phyloP scores from a whole-genome alignment of 768 basidiomycete species.

The Xerocomellus chrysenteron region DNA sequence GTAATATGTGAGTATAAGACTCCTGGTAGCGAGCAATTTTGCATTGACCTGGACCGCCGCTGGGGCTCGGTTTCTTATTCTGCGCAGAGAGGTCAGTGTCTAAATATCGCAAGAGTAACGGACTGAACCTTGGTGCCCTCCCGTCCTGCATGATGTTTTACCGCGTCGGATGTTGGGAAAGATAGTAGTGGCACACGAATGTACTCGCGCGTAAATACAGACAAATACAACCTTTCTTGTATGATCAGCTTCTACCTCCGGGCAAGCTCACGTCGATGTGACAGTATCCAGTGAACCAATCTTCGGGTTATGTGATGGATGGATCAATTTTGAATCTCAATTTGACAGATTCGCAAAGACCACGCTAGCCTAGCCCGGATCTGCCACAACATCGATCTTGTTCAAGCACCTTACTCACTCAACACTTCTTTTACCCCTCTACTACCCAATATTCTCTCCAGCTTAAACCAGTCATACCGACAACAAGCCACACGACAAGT shows the following conservation, averaged over 20 bases:
- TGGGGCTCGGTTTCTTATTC: conserved; percentile 95
- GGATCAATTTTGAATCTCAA: no score
- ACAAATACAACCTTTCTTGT: conserved; percentile 10
- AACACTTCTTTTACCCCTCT: conserved; percentile 21
- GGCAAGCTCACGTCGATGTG: no score
- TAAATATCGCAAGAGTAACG: conserved; percentile 1
- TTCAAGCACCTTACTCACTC: not conserved
- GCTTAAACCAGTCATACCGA: conserved; percentile 82
- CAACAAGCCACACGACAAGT: conserved; percentile 78
- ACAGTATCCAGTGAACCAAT: not conserved
- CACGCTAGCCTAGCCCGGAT: not conserved
- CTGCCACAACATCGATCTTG: not conserved
- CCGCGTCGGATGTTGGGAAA: not conserved
- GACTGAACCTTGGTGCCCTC: conserved; percentile 66
- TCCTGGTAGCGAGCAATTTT: not conserved
- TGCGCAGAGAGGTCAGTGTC: conserved; percentile 28
- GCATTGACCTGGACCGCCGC: conserved; percentile 82
- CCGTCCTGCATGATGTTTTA: conserved; percentile 67
- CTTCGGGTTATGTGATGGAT: not conserved
- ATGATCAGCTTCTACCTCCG: no score
- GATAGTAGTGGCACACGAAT: not conserved
- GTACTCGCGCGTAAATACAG: conserved; percentile 7
- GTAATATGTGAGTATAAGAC: conserved; percentile 15
- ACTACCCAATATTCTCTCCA: conserved; percentile 69
- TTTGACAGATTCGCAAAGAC: not conserved